Evolutionary conservation across 805 yeast genomes (phyloP), one percentile per base, ranked within the genome.

Genomic region (Millerozyma acaciae): DNA sequence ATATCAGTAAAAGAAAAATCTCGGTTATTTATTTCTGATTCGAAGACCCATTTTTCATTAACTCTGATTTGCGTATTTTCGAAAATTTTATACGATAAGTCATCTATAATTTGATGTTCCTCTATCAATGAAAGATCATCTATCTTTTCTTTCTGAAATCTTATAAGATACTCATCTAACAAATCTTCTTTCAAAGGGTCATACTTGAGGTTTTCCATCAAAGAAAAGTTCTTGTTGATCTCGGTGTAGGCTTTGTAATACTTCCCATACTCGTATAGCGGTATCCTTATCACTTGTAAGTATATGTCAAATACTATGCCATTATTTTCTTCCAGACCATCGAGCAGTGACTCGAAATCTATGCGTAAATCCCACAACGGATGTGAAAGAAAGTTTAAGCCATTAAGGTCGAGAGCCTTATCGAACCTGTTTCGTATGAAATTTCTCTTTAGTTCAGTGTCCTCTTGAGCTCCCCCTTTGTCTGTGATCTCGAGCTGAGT

Each of bases 231-330:
- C 31, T 64, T 60, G 39, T 52, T 49, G 39, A 65, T 41, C 42
- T 64, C 63, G 39, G 62, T 47, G 49, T 76, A 57, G 48, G 67
- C 51, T 62, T 65, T 78, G 48, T 75, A 84, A 53, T 81, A 90
- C 42, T 74, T 77, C 0, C 96, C 81, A 53, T 87, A 89, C 48
- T 88, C 95, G 56, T 90, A 90, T 28, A 90, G 57, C 0, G 97
- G 97, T 2, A 84, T 63, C 25, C 51, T 50, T 24, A 77, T 55
- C 28, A 79, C 57, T 37, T 62, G 60, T 18, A 69, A 45, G 36
- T 80, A 68, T 1, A 76, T 47, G 3, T 55, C 53, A n/a, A 57
- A 40, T 4, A 71, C 53, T 16, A 47, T 44, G 20, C 72, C 61
- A 16, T 54, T 50, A 10, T 57, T 26, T n/a, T 20, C 17, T 9